Percentiles rank a stretch among this genome's conserved stretches.
These are phyloP conservation scores for Fusarium xylarioides DNA, from an alignment of 2,329 filamentous ascomycete genomes.

Conservation along the genomic window DNA sequence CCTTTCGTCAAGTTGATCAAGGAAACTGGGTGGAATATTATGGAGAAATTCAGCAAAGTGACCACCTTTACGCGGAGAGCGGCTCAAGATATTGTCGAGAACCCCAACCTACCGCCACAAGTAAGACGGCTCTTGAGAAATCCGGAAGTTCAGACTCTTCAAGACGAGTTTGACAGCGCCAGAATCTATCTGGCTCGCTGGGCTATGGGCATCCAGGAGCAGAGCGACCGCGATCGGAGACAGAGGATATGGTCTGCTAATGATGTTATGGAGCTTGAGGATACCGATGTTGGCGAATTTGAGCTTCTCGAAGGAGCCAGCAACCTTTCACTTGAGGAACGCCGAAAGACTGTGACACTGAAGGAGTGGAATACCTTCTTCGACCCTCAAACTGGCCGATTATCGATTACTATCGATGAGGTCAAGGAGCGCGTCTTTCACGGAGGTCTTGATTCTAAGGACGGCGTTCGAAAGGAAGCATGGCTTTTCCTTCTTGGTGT, in stretches of 20 bases:
- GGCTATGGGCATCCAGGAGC: slow-evolving; percentile 99
- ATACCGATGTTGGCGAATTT: slow-evolving; percentile 95
- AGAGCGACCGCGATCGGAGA: slow-evolving; percentile 87
- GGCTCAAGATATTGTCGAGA: slow-evolving; percentile 90
- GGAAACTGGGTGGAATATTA: slow-evolving; percentile 93
- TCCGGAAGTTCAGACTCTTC: slow-evolving; percentile 91
- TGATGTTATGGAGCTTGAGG: slow-evolving; percentile 92
- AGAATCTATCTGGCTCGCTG: slow-evolving; percentile 93
- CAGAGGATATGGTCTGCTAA: slow-evolving; percentile 92
- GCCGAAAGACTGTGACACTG: slow-evolving; percentile 78
- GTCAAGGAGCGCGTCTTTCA: slow-evolving; percentile 98
- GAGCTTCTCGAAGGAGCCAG: slow-evolving; percentile 87
- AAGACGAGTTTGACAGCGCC: slow-evolving; percentile 97
- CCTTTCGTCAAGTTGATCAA: slow-evolving; percentile 93
- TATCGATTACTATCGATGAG: slow-evolving; percentile 86
- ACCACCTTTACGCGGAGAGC: slow-evolving; percentile 94
- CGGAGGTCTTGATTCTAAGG: slow-evolving; percentile 86
- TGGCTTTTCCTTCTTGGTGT: slow-evolving; percentile 95
- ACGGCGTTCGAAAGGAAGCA: slow-evolving; percentile 93
- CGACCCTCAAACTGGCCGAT: slow-evolving; percentile 74
- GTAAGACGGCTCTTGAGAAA: slow-evolving; percentile 85
- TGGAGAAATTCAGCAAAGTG: slow-evolving; percentile 97
- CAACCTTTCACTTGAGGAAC: slow-evolving; percentile 77
- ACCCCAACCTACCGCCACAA: slow-evolving; percentile 89
- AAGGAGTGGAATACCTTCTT: slow-evolving; percentile 95